Evolutionary conservation across 768 basidiomycete species (phyloP).

Genomic region (Podaxis sp.): DNA sequence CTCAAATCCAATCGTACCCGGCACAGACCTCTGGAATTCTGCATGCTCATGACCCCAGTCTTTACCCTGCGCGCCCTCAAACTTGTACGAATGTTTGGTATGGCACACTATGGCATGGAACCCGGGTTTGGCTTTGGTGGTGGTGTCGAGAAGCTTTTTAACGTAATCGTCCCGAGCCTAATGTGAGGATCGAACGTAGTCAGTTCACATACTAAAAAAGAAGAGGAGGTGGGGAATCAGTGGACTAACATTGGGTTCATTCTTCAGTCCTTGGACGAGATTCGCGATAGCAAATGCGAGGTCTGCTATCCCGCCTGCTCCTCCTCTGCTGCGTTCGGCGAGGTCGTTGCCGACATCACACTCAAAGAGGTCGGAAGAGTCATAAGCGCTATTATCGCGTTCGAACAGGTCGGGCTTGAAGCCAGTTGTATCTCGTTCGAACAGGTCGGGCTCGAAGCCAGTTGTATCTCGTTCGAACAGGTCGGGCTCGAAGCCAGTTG

Average conservation of each 20-base stretch:
- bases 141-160: not conserved
- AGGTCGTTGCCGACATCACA: not conserved
- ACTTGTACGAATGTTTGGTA: slow-evolving; percentile 7
- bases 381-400: no score
- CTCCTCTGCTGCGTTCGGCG: not conserved
- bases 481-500: no score
- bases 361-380: no score
- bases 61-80: slow-evolving; percentile 10
- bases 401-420: no score
- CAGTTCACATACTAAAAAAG: not conserved
- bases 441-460: no score
- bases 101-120: slow-evolving; percentile 12
- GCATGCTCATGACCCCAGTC: slow-evolving; percentile 17
- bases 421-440: no score
- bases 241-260: not conserved
- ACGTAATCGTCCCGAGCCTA: not conserved
- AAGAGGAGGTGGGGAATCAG: not conserved
- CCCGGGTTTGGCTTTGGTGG: not conserved
- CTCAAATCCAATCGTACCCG: slow-evolving; percentile 19
- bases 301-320: not conserved
- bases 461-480: no score
- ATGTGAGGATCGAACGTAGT: not conserved
- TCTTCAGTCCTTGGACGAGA: not conserved
- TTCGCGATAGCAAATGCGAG: not conserved
- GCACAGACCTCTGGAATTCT: not conserved